These are phyloP conservation scores for Zostera marina DNA, from an alignment of 116 monocot species.

Conservation along the genomic window DNA sequence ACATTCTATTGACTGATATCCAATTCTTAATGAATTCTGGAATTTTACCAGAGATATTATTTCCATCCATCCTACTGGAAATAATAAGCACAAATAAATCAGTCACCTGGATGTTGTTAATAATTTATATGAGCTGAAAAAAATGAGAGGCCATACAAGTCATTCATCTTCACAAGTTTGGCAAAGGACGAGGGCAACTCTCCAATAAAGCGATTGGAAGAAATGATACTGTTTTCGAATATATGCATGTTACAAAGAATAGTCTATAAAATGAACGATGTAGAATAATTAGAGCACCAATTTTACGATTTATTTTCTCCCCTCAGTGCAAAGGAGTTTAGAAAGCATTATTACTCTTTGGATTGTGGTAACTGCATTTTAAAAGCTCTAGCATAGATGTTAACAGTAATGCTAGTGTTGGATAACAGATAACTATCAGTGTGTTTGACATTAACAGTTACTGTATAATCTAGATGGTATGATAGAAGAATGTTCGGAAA, in stretches of 20 bases:
- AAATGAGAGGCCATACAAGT: conserved; percentile 19
- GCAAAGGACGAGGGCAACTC: conserved; percentile 34
- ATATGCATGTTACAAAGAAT: no score
- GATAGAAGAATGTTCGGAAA: background rate
- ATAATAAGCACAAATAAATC: background rate
- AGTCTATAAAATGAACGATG: no score
- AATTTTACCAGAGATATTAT: conserved; percentile 35
- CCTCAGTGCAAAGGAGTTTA: no score
- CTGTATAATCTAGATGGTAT: background rate
- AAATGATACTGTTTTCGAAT: conserved; percentile 9
- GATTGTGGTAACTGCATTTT: no score
- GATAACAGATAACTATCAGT: no score
- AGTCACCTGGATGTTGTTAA: background rate
- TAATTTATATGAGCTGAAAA: background rate
- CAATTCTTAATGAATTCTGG: conserved; percentile 40
- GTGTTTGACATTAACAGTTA: background rate
- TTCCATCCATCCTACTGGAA: conserved; percentile 47
- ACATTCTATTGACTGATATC: conserved; percentile 32
- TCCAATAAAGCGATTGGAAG: conserved; percentile 38
- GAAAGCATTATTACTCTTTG: no score
- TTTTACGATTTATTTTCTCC: no score
- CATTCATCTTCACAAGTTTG: conserved; percentile 33
- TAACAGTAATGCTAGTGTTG: no score
- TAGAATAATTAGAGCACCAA: no score
- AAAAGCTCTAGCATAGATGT: no score